A percentile compares a stretch with the other conserved stretches of the same genome.
phyloP scores from a whole-genome alignment of 2,329 filamentous ascomycete species.

The Magnaporthiopsis incrustans region DNA sequence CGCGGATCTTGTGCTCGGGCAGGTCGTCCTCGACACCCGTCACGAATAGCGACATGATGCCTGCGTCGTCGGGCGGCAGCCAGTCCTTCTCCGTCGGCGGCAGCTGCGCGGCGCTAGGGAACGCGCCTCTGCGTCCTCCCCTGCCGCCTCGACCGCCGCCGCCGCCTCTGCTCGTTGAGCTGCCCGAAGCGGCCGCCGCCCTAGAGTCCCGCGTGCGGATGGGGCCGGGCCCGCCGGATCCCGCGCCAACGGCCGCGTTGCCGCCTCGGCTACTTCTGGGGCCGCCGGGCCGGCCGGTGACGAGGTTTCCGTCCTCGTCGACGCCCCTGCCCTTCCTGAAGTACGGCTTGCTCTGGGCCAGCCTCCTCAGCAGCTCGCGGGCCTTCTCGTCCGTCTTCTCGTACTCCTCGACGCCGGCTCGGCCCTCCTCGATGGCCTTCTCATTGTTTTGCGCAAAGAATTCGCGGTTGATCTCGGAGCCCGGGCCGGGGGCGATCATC shows the following conservation, averaged over 20 bases:
- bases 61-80: slow-evolving; percentile 71
- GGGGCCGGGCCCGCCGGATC: slow-evolving; percentile 59
- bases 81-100: slow-evolving; percentile 82
- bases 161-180: not conserved
- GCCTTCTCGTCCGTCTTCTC: slow-evolving; percentile 98
- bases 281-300: slow-evolving; percentile 19
- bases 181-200: slow-evolving; percentile 42
- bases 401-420: slow-evolving; percentile 79
- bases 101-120: slow-evolving; percentile 63
- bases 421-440: slow-evolving; percentile 86
- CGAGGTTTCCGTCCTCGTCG: slow-evolving; percentile 45
- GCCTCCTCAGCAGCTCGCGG: slow-evolving; percentile 70
- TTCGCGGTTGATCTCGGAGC: slow-evolving; percentile 89
- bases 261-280: slow-evolving; percentile 29
- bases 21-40: slow-evolving; percentile 95
- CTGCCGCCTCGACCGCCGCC: not conserved
- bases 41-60: slow-evolving; percentile 87
- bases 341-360: slow-evolving; percentile 92
- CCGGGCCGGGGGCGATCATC: slow-evolving; percentile 91
- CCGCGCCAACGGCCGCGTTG: slow-evolving; percentile 44
- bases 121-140: slow-evolving; percentile 44
- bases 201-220: slow-evolving; percentile 66
- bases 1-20: slow-evolving; percentile 82
- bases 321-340: slow-evolving; percentile 79
- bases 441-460: slow-evolving; percentile 98